Evolutionary conservation across 2,329 filamentous ascomycete genomes (phyloP), one percentile per base, ranked within the genome.

Genomic region (Chrysoporthe deuterocubensis): DNA sequence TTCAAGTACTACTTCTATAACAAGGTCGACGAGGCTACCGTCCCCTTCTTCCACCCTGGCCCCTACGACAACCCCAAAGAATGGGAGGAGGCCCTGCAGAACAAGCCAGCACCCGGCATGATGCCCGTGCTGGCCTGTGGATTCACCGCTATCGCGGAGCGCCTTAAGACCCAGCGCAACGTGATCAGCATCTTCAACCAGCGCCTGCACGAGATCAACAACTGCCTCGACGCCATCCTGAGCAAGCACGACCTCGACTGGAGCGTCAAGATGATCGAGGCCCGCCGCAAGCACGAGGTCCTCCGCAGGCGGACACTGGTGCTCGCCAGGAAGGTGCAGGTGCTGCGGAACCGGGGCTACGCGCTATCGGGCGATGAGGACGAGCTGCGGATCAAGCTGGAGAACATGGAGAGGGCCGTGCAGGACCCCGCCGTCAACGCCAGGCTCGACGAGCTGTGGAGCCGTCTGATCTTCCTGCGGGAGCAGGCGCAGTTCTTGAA

Each of bases 1-100:
- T 93, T 96, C 81, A 91, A 93, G 78, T 84, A 92, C 75, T 95
- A 95, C 82, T 93, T 96, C 78, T 96, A 96, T 84, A 96, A 96
- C 80, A 89, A 92, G 72, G 92, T 94, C 71, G 89, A 91, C 71
- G 88, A 91, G 74, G 86, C 88, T 64, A 86, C 87, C 75, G 89
- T 91, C n/a, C 91, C 91, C 13, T 94, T 91, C 78, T 94, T 92
- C 78, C 87, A 89, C 71, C 91, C 91, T 2, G 83, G 87, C 18
- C 82, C 88, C 1, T 83, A 87, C 72, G 93, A 96, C 75, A 89
- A 94, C 75, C 87, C 90, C 48, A 86, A 88, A 71, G 92, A 92
- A 75, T 96, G 92, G 92, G 93, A 96, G 75, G 91, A 94, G 73
- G 93, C 93, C 0, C 85, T 95, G 40, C 87, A 91, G 72, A 91